Evolutionary conservation across 306 rosid species (phyloP).

Genomic region (Ormosia emarginata): DNA sequence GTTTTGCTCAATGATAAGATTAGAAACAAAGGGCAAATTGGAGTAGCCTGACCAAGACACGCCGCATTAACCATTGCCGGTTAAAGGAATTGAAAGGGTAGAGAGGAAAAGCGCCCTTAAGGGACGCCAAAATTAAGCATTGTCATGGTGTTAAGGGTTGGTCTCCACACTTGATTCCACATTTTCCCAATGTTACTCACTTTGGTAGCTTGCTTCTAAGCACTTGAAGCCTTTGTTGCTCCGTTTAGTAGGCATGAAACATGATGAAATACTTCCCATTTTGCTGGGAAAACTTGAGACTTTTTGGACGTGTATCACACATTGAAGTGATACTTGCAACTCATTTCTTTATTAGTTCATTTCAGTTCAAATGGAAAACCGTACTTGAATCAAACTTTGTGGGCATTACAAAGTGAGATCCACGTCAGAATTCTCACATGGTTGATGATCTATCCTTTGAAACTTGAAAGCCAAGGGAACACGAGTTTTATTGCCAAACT

Average conservation of each 20-base stretch:
- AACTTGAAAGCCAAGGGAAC: not conserved
- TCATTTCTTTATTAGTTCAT: not conserved
- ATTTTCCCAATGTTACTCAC: not conserved
- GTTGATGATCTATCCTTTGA: not conserved
- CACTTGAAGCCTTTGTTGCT: not conserved
- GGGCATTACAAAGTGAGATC: not conserved
- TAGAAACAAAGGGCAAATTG: not conserved
- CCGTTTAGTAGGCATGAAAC: not conserved
- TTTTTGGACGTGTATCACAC: constrained; percentile 18
- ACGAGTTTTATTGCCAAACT: too few species aligned
- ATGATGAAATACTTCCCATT: constrained; percentile 26
- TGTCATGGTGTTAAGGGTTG: not conserved
- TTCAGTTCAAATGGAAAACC: not conserved
- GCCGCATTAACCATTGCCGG: not conserved
- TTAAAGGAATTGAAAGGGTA: not conserved
- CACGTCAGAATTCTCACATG: constrained; percentile 23
- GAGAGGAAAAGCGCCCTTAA: not conserved
- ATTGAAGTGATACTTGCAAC: not conserved
- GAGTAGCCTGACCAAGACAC: not conserved
- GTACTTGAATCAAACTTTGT: not conserved
- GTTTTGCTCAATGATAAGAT: not conserved
- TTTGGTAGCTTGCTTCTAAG: constrained; percentile 18
- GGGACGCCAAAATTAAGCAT: not conserved
- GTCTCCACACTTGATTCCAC: constrained; percentile 8
- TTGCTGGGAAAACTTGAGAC: not conserved